Conservation (phyloP, 129 eudicot genomes). For the Helichrysum umbraculigerum region DNA sequence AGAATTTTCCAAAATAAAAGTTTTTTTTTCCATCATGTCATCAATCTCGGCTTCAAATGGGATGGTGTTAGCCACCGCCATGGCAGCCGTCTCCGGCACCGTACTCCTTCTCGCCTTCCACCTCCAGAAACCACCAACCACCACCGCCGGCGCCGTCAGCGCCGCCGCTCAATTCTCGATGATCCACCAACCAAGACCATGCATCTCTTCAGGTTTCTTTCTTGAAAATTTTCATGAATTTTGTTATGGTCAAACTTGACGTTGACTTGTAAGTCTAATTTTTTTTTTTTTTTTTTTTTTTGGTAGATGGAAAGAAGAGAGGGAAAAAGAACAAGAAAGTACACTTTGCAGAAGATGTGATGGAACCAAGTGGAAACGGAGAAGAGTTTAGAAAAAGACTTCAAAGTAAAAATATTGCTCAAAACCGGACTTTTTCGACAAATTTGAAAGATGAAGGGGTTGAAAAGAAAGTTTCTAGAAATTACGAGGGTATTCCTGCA, state of each 20-base stretch:
- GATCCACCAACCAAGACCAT: conserved; percentile 50
- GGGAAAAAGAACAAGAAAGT: conserved; percentile 78
- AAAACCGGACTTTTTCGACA: conserved; percentile 17
- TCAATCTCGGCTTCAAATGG: conserved; percentile 62
- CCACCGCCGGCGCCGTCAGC: conserved; percentile 6
- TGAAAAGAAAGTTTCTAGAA: conserved; percentile 26
- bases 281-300: background rate
- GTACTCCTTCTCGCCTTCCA: conserved; percentile 58
- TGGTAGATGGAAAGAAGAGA: conserved; percentile 49
- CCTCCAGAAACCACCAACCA: conserved; percentile 50
- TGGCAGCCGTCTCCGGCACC: conserved; percentile 89
- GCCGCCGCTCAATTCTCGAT: conserved; percentile 32
- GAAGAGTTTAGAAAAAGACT: conserved; percentile 63
- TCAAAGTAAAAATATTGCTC: conserved; percentile 24
- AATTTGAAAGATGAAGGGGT: conserved; percentile 25
- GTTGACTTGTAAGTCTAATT: background rate
- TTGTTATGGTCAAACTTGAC: conserved; percentile 26
- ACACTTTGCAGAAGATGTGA: conserved; percentile 86
- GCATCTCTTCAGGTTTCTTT: conserved; percentile 66
- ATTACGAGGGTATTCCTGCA: conserved; percentile 46
- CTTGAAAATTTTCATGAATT: conserved; percentile 2
- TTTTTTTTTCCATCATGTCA: conserved; percentile 41
- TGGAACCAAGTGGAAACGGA: conserved; percentile 73
- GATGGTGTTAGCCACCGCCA: conserved; percentile 70
- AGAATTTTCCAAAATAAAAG: conserved; percentile 14